These are phyloP conservation scores for Sporothrix brasiliensis DNA, from an alignment of 2,329 filamentous ascomycete species.

Conservation along the genomic window DNA sequence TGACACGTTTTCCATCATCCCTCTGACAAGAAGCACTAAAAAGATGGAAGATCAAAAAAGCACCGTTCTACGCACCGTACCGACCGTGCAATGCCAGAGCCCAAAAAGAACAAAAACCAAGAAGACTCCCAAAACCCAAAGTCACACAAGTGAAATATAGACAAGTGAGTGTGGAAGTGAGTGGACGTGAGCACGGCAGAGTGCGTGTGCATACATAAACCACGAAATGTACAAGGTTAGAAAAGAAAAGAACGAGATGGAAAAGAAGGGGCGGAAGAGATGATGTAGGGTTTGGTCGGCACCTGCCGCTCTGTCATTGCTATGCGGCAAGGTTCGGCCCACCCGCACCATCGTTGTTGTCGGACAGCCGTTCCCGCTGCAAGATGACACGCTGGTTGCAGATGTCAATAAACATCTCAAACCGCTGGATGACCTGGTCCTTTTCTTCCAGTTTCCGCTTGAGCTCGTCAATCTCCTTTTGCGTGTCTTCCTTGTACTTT, in stretches of 20 bases:
- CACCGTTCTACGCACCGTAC: neutral
- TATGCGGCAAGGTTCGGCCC: constrained; percentile 31
- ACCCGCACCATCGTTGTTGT: constrained; percentile 37
- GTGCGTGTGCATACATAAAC: neutral
- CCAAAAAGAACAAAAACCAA: neutral
- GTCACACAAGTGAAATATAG: constrained; percentile 9
- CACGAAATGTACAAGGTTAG: neutral
- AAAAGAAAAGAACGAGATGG: no score
- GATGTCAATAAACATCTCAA: constrained; percentile 71
- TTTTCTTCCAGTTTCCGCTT: constrained; percentile 65
- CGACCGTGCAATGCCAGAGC: constrained; percentile 10
- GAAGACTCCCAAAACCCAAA: constrained; percentile 9
- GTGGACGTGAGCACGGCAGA: neutral
- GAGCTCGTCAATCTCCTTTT: constrained; percentile 61
- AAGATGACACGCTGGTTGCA: constrained; percentile 69
- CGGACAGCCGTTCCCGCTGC: constrained; percentile 57
- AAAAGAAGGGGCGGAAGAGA: neutral
- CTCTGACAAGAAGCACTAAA: neutral
- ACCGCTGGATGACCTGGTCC: constrained; percentile 63
- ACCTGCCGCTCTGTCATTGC: constrained; percentile 20
- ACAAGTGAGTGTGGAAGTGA: neutral
- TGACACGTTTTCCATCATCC: neutral
- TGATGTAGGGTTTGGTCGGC: neutral
- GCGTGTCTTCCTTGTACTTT: constrained; percentile 58
- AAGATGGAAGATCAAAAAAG: neutral